Base-by-base conservation (phyloP, 1,139 yeast genomes). In the Suhomyces choctaworum region DNA sequence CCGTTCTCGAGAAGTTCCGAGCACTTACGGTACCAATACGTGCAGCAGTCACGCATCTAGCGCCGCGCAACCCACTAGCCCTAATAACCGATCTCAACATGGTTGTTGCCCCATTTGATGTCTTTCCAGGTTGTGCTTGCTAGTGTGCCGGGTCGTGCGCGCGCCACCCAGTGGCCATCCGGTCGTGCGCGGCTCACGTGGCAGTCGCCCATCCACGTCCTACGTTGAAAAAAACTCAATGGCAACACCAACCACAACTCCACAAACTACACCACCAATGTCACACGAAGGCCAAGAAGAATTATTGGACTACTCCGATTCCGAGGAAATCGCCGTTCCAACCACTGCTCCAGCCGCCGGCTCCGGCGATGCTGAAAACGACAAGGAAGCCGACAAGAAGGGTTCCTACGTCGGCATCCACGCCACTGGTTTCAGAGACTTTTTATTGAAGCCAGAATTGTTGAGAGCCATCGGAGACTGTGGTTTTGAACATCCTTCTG, bases 401-500 rank as follows among this genome's bases (percentile, higher is more conserved):
- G 98, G 98, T 56, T 89, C 97, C 34, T 92, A 92, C 57, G 97
- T 90, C 44, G 97, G 97, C 60, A 87, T 89, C 56, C 97, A 92
- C 66, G 92, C 97, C 50, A 90, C 97, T 46, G 97, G 97, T 63
- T 92, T 92, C 81, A 88, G 95, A 70, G 98, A 92, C 69, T 92
- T 92, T 69, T 73, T 92, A 58, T 78, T 92, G 65, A 92, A 92
- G 73, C 97, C 97, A 17, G 98, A 92, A 68, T 77, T 92, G 54
- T 77, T 92, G 56, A 84, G 98, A 70, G 98, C 98, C 48, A 92
- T 92, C 61, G 95, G 92, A 52, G 98, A 92, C 69, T 89, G 97
- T 75, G 98, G 98, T 76, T 92, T 92, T 62, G 98, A 92, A 74
- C 98, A 92, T 73, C 98, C 98, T 50, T 89, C 97, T 47, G 98